Evolutionary conservation across 768 basidiomycete genomes (phyloP).

Genomic region (Chalciporus pseudorubinellus): DNA sequence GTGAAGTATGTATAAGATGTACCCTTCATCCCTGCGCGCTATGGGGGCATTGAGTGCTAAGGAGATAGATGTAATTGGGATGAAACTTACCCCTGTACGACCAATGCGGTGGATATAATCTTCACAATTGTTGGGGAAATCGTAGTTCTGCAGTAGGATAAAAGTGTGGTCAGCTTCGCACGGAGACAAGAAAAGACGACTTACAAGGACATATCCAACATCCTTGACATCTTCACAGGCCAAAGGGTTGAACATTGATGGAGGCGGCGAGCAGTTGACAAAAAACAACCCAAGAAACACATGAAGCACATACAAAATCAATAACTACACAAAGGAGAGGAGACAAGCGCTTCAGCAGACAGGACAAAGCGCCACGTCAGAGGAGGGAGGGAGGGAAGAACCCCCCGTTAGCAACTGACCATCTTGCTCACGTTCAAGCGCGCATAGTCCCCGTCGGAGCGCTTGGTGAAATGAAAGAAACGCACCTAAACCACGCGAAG

Average conservation of each 20-base stretch:
- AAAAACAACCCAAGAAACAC: constrained; percentile 21
- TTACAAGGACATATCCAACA: constrained; percentile 93
- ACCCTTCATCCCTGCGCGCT: constrained; percentile 92
- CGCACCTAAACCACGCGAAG: constrained; percentile 99
- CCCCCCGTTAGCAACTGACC: constrained; percentile 21
- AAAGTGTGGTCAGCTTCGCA: constrained; percentile 3
- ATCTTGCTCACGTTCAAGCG: constrained; percentile 31
- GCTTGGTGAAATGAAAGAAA: constrained; percentile 42
- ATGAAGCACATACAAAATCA: constrained; percentile 36
- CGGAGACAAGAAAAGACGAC: constrained; percentile 31
- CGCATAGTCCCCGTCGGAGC: constrained; percentile 32
- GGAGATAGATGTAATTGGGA: neutral
- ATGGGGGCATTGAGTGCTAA: constrained; percentile 16
- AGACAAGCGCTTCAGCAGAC: constrained; percentile 33
- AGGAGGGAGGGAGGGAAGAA: constrained; percentile 12
- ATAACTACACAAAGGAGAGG: constrained; percentile 26
- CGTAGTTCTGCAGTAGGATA: constrained; percentile 74
- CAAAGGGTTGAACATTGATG: constrained; percentile 31
- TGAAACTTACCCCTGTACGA: constrained; percentile 76
- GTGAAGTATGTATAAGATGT: constrained; percentile 96
- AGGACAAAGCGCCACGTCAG: constrained; percentile 23
- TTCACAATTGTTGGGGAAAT: constrained; percentile 97
- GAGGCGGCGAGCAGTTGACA: constrained; percentile 15
- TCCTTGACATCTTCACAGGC: constrained; percentile 89
- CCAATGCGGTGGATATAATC: constrained; percentile 99